Base-by-base conservation (phyloP, 169 alveolate genomes). In the Plasmodium adleri region DNA sequence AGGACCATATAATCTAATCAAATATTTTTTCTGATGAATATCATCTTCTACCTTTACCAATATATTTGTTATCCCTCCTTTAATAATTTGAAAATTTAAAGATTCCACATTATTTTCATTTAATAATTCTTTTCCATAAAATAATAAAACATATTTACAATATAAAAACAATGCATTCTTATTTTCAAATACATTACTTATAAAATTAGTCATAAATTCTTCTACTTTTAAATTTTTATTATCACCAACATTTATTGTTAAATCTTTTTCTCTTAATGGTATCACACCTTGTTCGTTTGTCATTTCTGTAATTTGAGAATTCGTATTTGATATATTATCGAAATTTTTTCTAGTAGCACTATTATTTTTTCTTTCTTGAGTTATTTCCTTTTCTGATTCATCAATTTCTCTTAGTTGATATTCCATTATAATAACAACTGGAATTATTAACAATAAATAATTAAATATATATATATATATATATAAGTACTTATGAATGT, bases 21-120 rank as follows among this genome's bases (percentile, higher is more conserved):
- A 78, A 28, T 91, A 94, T 28, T 47, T 67, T 5, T 20, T 78
- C 15, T 86, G 68, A 50, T 75, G 83, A 24, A 63, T 71, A 3
- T 56, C 59, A 74, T 92, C 90, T 50, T 90, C 85, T 12, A 94
- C 95, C 75, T 92, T 92, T 26, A 91, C 76, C 24, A 94, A 22
- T 22, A 88, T 80, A 76, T 94, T 94, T n/a, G 96, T 94, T 28
- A 88, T 72, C 0, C 96, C 96, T 52, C 95, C 95, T 8, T 85
- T 89, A 6, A 92, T 88, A 20, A 68, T 54, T 45, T 68, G 50
- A 50, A 83, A 83, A 17, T 68, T 24, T 68, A 83, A 47, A 1
- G 28, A 17, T 9, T 83, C 85, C 15, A 83, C 28, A 4, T 83
- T 22, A 3, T 68, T 68, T 83, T 58, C 54, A 15, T 49, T 8